Evolutionary conservation across 1,284 basidiomycete genomes (phyloP), one percentile per base, ranked within the genome.

Genomic region (Puccinia brachypodii): DNA sequence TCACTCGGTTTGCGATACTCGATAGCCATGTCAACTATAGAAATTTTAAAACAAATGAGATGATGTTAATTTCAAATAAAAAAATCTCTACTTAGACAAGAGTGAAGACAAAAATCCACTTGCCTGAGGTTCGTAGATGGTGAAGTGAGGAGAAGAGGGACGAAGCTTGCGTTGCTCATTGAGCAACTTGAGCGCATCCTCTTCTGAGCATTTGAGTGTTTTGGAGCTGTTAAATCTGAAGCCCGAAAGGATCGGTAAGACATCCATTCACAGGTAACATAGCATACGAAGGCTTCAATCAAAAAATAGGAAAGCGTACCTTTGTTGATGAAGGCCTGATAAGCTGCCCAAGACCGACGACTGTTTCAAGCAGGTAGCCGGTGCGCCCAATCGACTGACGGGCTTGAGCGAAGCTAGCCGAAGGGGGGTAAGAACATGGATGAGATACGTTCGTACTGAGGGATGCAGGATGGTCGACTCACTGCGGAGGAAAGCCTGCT

Each of bases 101-200:
- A 84, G 84, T 62, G 85, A 47, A 82, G 84, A 44, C 60, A 25
- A 56, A 25, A 71, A 47, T 1, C 33, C 6, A 22, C 11, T 53
- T 2, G 95, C 87, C 87, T 98, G 96, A 28, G 94, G 95, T 87
- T 97, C 93, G 89, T 98, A 99, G 88, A 98, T 98, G 72, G 94
- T 94, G 85, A 96, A 92, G 87, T 98, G 95, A 31, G 97, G 96
- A 85, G 92, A 93, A 82, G 90, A 92, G 25, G 97, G 96, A 40
- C 96, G 92, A 73, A 89, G 88, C 74, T 93, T 88, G 83, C 96
- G 91, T 87, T 98, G 95, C 83, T 90, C 87, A 89, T 99, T 96
- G 83, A 98, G 89, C 83, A 96, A 91, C 6, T 89, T 89, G 66
- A 87, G 82, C 64, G 88, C 87, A 69, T 90, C 89, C 0, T 90